A percentile compares a stretch with the other conserved stretches of the same genome.
These are phyloP conservation scores for Tuber aestivum DNA, from an alignment of 495 filamentous ascomycete genomes.

Conservation along the genomic window DNA sequence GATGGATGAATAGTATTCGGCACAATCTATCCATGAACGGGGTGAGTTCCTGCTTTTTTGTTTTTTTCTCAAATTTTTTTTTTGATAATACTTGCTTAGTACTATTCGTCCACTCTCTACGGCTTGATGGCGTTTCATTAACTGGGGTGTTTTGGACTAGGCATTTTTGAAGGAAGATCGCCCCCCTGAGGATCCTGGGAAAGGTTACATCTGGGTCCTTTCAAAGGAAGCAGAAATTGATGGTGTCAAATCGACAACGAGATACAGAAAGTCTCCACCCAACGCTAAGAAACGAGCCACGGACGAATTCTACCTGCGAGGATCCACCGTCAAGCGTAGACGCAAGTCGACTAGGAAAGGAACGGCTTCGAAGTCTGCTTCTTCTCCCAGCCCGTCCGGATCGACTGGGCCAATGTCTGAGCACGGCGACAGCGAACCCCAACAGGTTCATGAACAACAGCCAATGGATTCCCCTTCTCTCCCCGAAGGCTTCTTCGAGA, in stretches of 20 bases:
- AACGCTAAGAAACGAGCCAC: slow-evolving; percentile 21
- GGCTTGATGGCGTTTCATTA: not conserved
- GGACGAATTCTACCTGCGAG: slow-evolving; percentile 23
- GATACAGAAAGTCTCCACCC: slow-evolving; percentile 51
- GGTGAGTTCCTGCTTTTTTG: no score
- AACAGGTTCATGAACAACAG: not conserved
- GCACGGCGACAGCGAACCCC: not conserved
- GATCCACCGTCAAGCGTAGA: slow-evolving; percentile 18
- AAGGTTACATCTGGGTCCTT: slow-evolving; percentile 54
- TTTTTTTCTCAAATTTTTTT: slow-evolving; percentile 15
- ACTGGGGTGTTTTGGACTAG: slow-evolving; percentile 16
- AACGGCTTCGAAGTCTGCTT: slow-evolving; percentile 11
- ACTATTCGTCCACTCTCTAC: not conserved
- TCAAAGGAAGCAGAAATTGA: slow-evolving; percentile 56
- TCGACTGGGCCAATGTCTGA: not conserved
- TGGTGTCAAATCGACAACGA: slow-evolving; percentile 68
- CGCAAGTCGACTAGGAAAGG: slow-evolving; percentile 34
- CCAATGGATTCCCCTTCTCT: not conserved
- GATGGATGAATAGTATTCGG: slow-evolving; percentile 95
- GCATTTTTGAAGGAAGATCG: slow-evolving; percentile 39
- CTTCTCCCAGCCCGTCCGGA: slow-evolving; percentile 9
- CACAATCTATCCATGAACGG: slow-evolving; percentile 97
- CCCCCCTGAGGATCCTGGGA: slow-evolving; percentile 23
- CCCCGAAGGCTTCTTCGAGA: not conserved
- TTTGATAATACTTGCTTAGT: not conserved